Conservation (phyloP, 148 eudicot species). For the Amaranthus hypochondriacus region DNA sequence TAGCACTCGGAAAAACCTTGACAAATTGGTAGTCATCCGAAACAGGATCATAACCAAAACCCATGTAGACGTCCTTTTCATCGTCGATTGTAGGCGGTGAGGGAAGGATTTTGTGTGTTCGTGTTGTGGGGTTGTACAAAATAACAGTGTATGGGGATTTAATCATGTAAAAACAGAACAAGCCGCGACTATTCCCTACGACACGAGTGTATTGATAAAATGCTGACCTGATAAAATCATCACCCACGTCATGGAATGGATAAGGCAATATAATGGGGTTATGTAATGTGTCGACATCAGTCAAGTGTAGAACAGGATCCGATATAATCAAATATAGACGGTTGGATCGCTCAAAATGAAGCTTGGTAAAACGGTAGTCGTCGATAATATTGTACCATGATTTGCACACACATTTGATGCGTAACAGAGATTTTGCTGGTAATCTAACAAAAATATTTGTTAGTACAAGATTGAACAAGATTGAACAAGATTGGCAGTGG, state of each 20-base stretch:
- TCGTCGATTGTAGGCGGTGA: not conserved
- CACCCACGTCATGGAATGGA: not conserved
- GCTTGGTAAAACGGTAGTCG: not conserved
- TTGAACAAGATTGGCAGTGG: too few species aligned
- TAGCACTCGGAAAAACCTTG: not conserved
- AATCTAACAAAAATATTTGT: not conserved
- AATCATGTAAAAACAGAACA: not conserved
- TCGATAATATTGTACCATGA: not conserved
- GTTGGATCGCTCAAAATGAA: not conserved
- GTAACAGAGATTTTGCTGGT: not conserved
- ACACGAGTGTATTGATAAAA: too few species aligned
- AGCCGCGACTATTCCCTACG: not conserved
- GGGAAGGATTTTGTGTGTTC: slow-evolving; percentile 2
- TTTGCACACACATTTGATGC: slow-evolving; percentile 3
- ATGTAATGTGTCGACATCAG: not conserved
- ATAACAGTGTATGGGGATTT: not conserved
- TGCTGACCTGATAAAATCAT: not conserved
- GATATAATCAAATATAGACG: not conserved
- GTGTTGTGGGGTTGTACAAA: slow-evolving; percentile 10
- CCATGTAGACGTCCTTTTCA: not conserved
- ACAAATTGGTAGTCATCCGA: slow-evolving; percentile 18
- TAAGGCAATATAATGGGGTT: not conserved
- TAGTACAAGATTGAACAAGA: not conserved
- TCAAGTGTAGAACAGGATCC: not conserved
- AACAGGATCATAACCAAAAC: slow-evolving; percentile 12